Conservation (phyloP, 1,284 basidiomycete species). For the Cutaneotrichosporon sp. region DNA sequence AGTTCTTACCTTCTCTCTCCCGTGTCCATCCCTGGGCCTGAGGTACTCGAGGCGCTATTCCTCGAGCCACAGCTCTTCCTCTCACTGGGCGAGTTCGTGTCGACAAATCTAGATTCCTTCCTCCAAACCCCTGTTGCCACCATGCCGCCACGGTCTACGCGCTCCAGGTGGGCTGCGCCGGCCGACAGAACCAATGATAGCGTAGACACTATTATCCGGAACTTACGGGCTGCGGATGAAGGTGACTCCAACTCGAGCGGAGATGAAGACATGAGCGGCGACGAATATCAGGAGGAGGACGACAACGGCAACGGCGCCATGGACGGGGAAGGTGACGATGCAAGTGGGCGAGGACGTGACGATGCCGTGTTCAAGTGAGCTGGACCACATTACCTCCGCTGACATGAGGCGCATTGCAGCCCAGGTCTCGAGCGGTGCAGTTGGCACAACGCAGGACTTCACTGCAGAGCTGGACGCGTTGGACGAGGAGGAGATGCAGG, state of each 20-base stretch:
- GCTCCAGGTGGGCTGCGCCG: neutral
- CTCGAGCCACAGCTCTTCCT: neutral
- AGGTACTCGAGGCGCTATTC: too few relatives aligned
- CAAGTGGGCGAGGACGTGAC: conserved; percentile 14
- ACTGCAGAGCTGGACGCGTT: conserved; percentile 30
- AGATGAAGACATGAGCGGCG: conserved; percentile 28
- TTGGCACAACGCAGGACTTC: neutral
- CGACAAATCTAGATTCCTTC: neutral
- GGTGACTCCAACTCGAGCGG: conserved; percentile 28
- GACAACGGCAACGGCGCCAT: conserved; percentile 1
- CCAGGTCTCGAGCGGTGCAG: conserved; percentile 28
- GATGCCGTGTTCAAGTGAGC: conserved; percentile 40
- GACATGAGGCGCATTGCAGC: conserved; percentile 39
- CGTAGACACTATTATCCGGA: neutral
- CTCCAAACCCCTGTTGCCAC: neutral
- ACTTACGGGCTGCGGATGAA: neutral
- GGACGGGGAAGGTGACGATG: conserved; percentile 13
- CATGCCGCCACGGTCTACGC: neutral
- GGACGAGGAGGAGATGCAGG: conserved; percentile 36
- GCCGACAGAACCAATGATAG: neutral
- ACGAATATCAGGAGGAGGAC: conserved; percentile 22
- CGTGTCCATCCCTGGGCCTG: too few relatives aligned
- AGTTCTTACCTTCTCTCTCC: too few relatives aligned
- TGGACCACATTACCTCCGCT: neutral
- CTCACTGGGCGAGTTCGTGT: neutral